Base-by-base conservation (phyloP, 805 yeast species). In the Groenewaldozyma salmanticensis region DNA sequence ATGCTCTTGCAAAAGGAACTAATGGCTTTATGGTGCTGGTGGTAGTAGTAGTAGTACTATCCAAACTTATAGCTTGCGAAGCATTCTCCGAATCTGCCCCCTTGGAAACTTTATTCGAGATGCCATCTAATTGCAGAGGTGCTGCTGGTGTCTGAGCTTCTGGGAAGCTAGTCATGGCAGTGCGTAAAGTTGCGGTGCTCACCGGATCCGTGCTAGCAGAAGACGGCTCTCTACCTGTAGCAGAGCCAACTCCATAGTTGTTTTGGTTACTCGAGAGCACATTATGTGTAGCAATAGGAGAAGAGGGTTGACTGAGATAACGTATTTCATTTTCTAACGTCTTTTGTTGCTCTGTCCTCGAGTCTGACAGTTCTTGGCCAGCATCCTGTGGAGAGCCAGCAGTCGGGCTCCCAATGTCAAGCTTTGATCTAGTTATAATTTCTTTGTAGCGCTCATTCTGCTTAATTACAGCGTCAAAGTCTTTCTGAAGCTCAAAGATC, bases 401-500 rank as follows among this genome's bases (percentile, higher is more conserved):
- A 9, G 7, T 24, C 7, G 7, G 7, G 13, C 13, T 13, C 7
- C 13, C 13, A 24, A 24, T 24, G 11, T 7, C 7, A 9, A 24
- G 13, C 29, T 9, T 24, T 24, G 7, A 9, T 13, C 29, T 24
- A n/a, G n/a, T n/a, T n/a, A n/a, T n/a, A n/a, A n/a, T n/a, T n/a
- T n/a, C n/a, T n/a, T n/a, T n/a, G 29, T 24, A 24, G 11, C 13
- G 4, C 18, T 44, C 47, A 19, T 48, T 50, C 16, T 39, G 42
- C 18, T 38, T 44, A 20, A 45, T 37, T 7, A 51, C 46, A 1
- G 16, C 32, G 29, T 48, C 50, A 11, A 49, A 42, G 31, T 52
- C 54, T 9, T 41, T 27, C 24, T 47, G 53, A 5, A 52, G 42
- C 17, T 52, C 52, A 11, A 51, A 35, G 27, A 52, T 52, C 45